Percentiles rank a stretch among this genome's conserved stretches.
These are phyloP conservation scores for Gossypium aridum DNA, from an alignment of 441 rosid species.

Conservation along the genomic window DNA sequence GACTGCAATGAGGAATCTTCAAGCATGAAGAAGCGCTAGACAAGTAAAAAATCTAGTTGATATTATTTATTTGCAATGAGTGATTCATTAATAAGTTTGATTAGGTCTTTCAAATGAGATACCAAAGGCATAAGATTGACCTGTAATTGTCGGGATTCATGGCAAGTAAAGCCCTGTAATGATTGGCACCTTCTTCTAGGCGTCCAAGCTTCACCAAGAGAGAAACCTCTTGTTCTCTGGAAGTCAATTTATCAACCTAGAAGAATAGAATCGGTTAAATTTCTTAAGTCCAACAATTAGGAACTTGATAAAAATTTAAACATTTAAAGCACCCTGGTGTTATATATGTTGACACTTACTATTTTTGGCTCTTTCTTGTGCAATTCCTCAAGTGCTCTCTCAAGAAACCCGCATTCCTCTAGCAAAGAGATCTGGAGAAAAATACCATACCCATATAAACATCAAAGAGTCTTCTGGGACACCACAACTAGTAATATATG, in stretches of 20 bases:
- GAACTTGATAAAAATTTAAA: background rate
- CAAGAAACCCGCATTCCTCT: slow-evolving; percentile 71
- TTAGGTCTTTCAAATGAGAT: background rate
- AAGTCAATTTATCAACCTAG: slow-evolving; percentile 83
- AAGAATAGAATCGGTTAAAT: slow-evolving; percentile 19
- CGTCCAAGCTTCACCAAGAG: slow-evolving; percentile 70
- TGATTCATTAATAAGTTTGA: background rate
- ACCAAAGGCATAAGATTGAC: slow-evolving; percentile 26
- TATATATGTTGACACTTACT: slow-evolving; percentile 36
- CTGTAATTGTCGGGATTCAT: slow-evolving; percentile 98
- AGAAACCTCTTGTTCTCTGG: slow-evolving; percentile 84
- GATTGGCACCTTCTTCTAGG: slow-evolving; percentile 69
- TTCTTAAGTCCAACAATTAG: slow-evolving; percentile 13
- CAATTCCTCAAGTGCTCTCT: slow-evolving; percentile 79
- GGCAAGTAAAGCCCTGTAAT: slow-evolving; percentile 68
- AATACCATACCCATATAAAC: slow-evolving; percentile 1
- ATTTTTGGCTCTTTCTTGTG: slow-evolving; percentile 64
- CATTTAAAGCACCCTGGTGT: background rate
- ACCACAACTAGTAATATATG: background rate
- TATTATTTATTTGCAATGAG: background rate
- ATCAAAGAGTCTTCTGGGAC: background rate
- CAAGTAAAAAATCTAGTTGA: background rate
- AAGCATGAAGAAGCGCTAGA: background rate
- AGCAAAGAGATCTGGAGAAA: slow-evolving; percentile 67
- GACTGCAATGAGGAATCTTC: background rate